These are phyloP conservation scores for Xylaria telfairii DNA, from an alignment of 495 filamentous ascomycete genomes.

Conservation along the genomic window DNA sequence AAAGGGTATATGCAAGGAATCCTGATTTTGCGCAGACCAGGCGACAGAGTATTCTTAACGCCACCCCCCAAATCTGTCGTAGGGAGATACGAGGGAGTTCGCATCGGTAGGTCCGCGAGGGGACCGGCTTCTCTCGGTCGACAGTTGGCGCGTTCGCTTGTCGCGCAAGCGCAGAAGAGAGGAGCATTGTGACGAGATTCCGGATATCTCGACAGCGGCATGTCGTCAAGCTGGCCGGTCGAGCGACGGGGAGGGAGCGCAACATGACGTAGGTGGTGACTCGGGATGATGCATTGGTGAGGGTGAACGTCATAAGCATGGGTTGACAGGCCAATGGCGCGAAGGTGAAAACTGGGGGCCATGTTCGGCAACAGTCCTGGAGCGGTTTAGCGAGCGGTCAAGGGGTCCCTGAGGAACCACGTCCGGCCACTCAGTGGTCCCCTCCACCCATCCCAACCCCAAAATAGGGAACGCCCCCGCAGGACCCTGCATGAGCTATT, in stretches of 20 bases:
- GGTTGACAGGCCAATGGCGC: conserved; percentile 1
- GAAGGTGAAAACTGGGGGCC: neutral
- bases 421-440: neutral
- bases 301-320: conserved; percentile 19
- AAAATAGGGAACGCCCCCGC: conserved; percentile 28
- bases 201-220: conserved; percentile 1
- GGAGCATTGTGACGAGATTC: conserved; percentile 19
- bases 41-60: neutral
- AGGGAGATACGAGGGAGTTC: neutral
- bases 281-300: conserved; percentile 31
- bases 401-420: conserved; percentile 15
- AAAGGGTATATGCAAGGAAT: conserved; percentile 20
- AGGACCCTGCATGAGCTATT: conserved; percentile 43
- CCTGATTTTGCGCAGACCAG: conserved; percentile 15
- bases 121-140: neutral
- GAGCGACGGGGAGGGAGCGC: conserved; percentile 8
- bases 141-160: conserved; percentile 17
- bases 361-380: neutral
- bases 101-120: neutral
- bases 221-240: conserved; percentile 22
- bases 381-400: neutral
- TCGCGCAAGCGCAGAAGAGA: conserved; percentile 11
- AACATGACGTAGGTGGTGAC: conserved; percentile 43
- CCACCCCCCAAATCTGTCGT: conserved; percentile 5
- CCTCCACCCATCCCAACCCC: conserved; percentile 5